A percentile compares a stretch with the other conserved stretches of the same genome.
These are phyloP conservation scores for Synchytrium microbalum DNA, from an alignment of 371 early-diverging fungal species.

Conservation along the genomic window DNA sequence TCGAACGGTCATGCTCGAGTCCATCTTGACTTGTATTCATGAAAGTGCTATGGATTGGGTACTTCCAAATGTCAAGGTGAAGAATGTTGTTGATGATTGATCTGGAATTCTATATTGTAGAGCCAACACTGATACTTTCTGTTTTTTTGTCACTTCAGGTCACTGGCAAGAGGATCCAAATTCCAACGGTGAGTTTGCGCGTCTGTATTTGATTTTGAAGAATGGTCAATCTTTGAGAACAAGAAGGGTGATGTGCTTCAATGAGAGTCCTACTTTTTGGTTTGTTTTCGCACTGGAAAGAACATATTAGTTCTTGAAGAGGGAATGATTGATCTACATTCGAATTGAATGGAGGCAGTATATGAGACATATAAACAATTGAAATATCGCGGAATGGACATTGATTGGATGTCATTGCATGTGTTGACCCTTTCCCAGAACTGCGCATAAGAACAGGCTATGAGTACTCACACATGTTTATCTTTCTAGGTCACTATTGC, in stretches of 20 bases:
- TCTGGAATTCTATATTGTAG: slow-evolving; percentile 18
- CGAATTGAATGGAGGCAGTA: too few relatives aligned
- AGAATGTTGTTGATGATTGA: slow-evolving; percentile 24
- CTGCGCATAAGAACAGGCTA: neutral
- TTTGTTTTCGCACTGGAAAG: neutral
- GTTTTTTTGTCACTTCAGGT: neutral
- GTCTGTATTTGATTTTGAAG: slow-evolving; percentile 14
- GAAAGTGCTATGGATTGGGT: slow-evolving; percentile 33
- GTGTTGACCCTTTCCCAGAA: neutral
- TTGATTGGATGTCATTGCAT: too few relatives aligned
- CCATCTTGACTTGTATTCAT: slow-evolving; percentile 34
- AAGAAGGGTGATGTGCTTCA: slow-evolving; percentile 17
- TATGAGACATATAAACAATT: neutral
- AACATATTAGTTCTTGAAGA: neutral
- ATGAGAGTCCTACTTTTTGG: too few relatives aligned
- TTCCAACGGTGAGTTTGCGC: slow-evolving; percentile 2
- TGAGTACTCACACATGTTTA: too few relatives aligned
- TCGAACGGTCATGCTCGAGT: slow-evolving; percentile 25
- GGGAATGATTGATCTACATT: neutral
- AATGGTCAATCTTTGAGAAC: slow-evolving; percentile 23
- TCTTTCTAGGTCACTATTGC: slow-evolving; percentile 24
- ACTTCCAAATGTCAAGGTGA: slow-evolving; percentile 37
- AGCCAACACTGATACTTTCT: slow-evolving; percentile 7
- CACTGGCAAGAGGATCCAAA: neutral
- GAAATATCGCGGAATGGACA: too few relatives aligned